Percentiles rank a stretch among this genome's conserved stretches.
phyloP scores from a whole-genome alignment of 345 rosid species.

The Geranium brycei region DNA sequence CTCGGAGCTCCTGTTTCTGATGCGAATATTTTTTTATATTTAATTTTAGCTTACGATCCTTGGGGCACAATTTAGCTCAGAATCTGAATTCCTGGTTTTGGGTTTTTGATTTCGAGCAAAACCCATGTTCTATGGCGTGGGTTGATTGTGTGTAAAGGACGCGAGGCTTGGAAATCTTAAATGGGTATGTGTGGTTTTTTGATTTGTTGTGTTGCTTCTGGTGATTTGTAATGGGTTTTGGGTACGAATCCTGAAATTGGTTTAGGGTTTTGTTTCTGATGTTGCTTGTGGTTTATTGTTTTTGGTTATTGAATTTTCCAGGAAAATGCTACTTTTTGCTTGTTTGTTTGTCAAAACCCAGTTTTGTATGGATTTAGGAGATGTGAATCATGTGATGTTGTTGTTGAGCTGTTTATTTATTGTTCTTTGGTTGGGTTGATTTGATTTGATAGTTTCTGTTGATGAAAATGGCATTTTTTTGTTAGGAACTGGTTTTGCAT shows the following conservation, averaged over 20 bases:
- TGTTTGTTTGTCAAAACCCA: constrained; percentile 1
- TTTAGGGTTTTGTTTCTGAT: constrained; percentile 3
- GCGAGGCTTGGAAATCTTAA: constrained; percentile 14
- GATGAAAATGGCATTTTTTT: constrained; percentile 3
- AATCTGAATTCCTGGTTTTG: not conserved
- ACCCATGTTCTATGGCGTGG: constrained; percentile 7
- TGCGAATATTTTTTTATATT: not conserved
- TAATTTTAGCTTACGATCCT: not conserved
- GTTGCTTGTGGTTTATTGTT: constrained; percentile 11
- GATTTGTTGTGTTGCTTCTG: not conserved
- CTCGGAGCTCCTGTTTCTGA: constrained; percentile 2
- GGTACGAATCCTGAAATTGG: constrained; percentile 4
- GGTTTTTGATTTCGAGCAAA: constrained; percentile 2
- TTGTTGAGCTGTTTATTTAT: constrained; percentile 6
- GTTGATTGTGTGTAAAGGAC: constrained; percentile 6
- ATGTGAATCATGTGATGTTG: not conserved
- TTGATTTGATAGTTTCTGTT: constrained; percentile 6
- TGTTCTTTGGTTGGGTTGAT: constrained; percentile 9
- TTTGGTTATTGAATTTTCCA: constrained; percentile 5
- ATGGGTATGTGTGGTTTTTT: constrained; percentile 16
- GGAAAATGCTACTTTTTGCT: no score
- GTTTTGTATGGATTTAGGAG: not conserved
- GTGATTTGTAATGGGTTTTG: constrained; percentile 7
- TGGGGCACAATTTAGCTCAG: not conserved
- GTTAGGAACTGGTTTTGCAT: constrained; percentile 5